Evolutionary conservation across 2,329 filamentous ascomycete genomes (phyloP).

Genomic region (Penicillium sp.): DNA sequence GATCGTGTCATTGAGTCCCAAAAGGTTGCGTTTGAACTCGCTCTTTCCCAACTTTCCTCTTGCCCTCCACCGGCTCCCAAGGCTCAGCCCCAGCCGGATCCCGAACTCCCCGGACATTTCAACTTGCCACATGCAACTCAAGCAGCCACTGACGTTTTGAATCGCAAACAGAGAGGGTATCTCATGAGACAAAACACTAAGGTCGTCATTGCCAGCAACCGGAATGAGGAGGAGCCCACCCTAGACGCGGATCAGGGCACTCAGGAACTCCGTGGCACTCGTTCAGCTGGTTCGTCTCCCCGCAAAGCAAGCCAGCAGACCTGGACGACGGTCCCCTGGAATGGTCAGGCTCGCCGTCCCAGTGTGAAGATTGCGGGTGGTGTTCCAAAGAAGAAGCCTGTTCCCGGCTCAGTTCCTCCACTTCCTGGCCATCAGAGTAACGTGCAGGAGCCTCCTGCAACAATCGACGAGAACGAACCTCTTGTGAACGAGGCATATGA

Average conservation of each 20-base stretch:
- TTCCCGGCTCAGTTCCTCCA: slow-evolving; percentile 71
- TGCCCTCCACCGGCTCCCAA: slow-evolving; percentile 13
- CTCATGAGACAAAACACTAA: slow-evolving; percentile 99
- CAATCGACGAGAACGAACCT: slow-evolving; percentile 70
- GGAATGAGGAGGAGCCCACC: slow-evolving; percentile 60
- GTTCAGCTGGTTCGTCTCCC: slow-evolving; percentile 69
- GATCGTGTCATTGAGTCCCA: slow-evolving; percentile 92
- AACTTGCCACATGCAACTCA: slow-evolving; percentile 19
- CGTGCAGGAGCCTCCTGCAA: slow-evolving; percentile 62
- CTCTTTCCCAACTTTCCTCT: slow-evolving; percentile 42
- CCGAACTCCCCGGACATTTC: slow-evolving; percentile 25
- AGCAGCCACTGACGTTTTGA: slow-evolving; percentile 64
- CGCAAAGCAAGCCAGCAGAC: slow-evolving; percentile 83
- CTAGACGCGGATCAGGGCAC: slow-evolving; percentile 30
- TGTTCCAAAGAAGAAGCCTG: slow-evolving; percentile 62
- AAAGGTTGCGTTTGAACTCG: slow-evolving; percentile 74
- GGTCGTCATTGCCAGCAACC: slow-evolving; percentile 83
- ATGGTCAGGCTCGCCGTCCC: slow-evolving; percentile 71
- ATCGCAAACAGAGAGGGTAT: slow-evolving; percentile 84
- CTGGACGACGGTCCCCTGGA: slow-evolving; percentile 98
- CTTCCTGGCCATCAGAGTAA: slow-evolving; percentile 87
- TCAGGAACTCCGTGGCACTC: slow-evolving; percentile 48
- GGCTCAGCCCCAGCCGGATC: slow-evolving; percentile 14
- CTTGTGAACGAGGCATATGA: slow-evolving; percentile 63
- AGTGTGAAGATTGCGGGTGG: slow-evolving; percentile 61